Base-by-base conservation (phyloP, 2,329 filamentous ascomycete species). In the Talaromyces marneffei region DNA sequence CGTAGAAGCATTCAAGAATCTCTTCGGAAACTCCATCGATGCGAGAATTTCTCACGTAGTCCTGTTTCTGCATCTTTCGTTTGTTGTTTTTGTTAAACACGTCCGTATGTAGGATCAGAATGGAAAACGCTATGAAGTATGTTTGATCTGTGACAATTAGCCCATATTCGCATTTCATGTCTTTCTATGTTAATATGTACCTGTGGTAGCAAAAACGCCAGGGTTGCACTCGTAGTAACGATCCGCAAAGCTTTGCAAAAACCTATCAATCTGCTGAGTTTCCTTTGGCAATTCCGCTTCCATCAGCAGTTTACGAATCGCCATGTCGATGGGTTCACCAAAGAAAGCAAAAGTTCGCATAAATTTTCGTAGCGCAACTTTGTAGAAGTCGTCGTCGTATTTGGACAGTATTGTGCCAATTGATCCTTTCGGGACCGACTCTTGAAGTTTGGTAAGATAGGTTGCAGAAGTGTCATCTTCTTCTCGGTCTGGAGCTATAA, bases 71-170 rank as follows among this genome's bases (percentile, higher is more conserved):
- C 94, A 99, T 99, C 77, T 99, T 99, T 74, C 94, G 85, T 78
- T 97, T 97, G 79, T 97, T 97, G 79, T 97, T 99, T 77, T 96
- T 96, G 81, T 99, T 99, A 85, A 97, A 97, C n/a, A 96, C 91
- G 72, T 99, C 94, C 0, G 94, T 97, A 69, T 99, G 94, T 35
- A 99, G 81, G 67, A 99, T 97, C 63, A 99, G 84, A 61, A 99
- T 86, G 1, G 93, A 97, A 72, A 99, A 99, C 16, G 93, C 92
- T 65, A 97, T 93, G 70, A 97, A 96, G 74, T 97, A 97, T n/a
- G 94, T 92, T 76, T 97, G 91, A 70, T 97, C 94, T 68, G 66
- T 56, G 25, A 65, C 23, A 18, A 64, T 12, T 52, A n/a, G 37
- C n/a, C 16, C n/a, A n/a, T 40, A 14, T 40, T 40, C 5, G 4